Base-by-base conservation (phyloP, 768 basidiomycete genomes). In the Agrocybe praecox region DNA sequence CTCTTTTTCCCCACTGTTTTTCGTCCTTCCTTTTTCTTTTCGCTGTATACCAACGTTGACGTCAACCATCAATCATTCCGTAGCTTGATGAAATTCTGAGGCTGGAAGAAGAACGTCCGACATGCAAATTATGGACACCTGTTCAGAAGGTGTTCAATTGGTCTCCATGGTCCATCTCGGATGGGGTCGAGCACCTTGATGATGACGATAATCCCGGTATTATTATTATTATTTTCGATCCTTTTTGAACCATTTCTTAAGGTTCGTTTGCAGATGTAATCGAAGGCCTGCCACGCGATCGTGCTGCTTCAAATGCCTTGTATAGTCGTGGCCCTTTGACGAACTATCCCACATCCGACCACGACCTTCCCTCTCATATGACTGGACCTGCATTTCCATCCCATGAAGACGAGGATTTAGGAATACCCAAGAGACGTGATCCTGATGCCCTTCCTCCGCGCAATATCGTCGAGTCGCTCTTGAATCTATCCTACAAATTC, bases 141-240 rank as follows among this genome's bases (percentile, higher is more conserved):
- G 74, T 67, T 0, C 57, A 74, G 24, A 69, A 68, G 40, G 61
- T 83, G 15, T 74, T 79, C 36, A 67, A 68, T 26, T 79, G 77
- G 76, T 75, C 69, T 34, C 68, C 72, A 21, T 83, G 79, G 78
- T 74, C 82, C 14, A 65, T 80, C 6, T 66, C 76, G 1, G 82
- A 80, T 21, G 69, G 71, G 23, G 65, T 72, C 29, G 78, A 79
- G 19, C 71, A 71, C 11, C 75, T 77, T 6, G 44, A 46, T 19
- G 87, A 87, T 18, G 90, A 92, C 52, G 89, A 92, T 64, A 80
- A 92, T 72, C 90, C 90, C 73, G 85, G 89, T 72, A 59, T 63
- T 58, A 63, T 19, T 2, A 2, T 14, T 14, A 9, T 33, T 12
- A 40, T 24, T 12, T 1, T 53, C 5, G 14, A 9, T 17, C n/a